phyloP scores from a whole-genome alignment of 768 basidiomycete genomes.

The Xanthoconium purpureum region DNA sequence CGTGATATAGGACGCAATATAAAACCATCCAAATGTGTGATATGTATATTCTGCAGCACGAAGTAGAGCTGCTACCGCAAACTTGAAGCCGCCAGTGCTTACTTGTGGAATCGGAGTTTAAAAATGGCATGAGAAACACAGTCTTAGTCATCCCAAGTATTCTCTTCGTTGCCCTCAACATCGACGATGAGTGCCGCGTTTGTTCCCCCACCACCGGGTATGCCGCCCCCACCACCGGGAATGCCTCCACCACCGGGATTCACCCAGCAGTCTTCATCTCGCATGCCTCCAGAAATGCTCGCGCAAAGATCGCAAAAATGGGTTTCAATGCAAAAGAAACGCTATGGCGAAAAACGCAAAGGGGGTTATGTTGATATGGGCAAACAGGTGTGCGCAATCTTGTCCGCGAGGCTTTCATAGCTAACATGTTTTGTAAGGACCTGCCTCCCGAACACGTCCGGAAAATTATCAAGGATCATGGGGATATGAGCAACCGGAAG shows the following conservation, averaged over 20 bases:
- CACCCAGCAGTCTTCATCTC: slow-evolving; percentile 36
- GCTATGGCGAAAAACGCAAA: slow-evolving; percentile 88
- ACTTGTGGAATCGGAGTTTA: slow-evolving; percentile 16
- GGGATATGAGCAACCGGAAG: slow-evolving; percentile 99
- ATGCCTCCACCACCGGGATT: slow-evolving; percentile 37
- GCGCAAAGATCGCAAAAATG: slow-evolving; percentile 95
- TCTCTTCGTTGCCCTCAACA: slow-evolving; percentile 27
- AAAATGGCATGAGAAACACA: slow-evolving; percentile 6
- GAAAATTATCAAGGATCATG: slow-evolving; percentile 99
- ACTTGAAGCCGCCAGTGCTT: background rate
- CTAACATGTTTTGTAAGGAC: slow-evolving; percentile 50
- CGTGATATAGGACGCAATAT: too few relatives aligned
- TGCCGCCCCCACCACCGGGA: slow-evolving; percentile 41
- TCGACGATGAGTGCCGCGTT: slow-evolving; percentile 33
- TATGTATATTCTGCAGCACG: too few relatives aligned
- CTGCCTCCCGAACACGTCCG: slow-evolving; percentile 96
- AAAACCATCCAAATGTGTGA: too few relatives aligned
- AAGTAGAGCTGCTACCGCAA: too few relatives aligned
- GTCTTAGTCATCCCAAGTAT: slow-evolving; percentile 26
- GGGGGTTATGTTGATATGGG: slow-evolving; percentile 90
- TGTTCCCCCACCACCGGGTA: slow-evolving; percentile 41
- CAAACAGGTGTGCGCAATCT: slow-evolving; percentile 66
- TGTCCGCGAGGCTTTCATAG: background rate
- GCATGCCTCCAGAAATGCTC: slow-evolving; percentile 65
- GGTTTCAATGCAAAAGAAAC: slow-evolving; percentile 89